These are phyloP conservation scores for Rhizophagus prolifer DNA, from an alignment of 192 early-diverging fungal species.

Conservation along the genomic window DNA sequence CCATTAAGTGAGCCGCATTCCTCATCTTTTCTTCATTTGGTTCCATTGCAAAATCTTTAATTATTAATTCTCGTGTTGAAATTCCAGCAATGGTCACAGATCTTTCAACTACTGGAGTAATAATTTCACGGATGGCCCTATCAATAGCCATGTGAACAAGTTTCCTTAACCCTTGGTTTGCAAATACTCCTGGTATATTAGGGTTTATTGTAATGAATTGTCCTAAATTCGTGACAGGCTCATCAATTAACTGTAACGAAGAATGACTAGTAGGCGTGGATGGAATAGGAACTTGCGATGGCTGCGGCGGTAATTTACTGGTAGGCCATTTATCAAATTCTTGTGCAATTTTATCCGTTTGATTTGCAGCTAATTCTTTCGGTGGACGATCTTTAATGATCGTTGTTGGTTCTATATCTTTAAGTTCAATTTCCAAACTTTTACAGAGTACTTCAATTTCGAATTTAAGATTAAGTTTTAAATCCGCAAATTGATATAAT, in stretches of 20 bases:
- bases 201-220: constrained; percentile 79
- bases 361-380: constrained; percentile 37
- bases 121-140: constrained; percentile 84
- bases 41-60: constrained; percentile 96
- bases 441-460: constrained; percentile 99
- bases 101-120: constrained; percentile 87
- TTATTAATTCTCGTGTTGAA: constrained; percentile 86
- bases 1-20: constrained; percentile 94
- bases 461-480: constrained; percentile 96
- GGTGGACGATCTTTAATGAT: constrained; percentile 65
- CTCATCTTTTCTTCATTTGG: constrained; percentile 92
- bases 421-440: constrained; percentile 79
- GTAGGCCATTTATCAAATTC: constrained; percentile 44
- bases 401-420: constrained; percentile 67
- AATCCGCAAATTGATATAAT: constrained; percentile 87
- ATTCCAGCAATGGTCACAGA: constrained; percentile 91
- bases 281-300: neutral
- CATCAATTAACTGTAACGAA: neutral
- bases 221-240: constrained; percentile 44
- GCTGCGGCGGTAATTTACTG: constrained; percentile 16
- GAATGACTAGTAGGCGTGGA: neutral
- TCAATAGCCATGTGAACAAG: constrained; percentile 88
- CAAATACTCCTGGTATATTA: constrained; percentile 69
- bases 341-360: constrained; percentile 32
- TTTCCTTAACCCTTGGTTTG: constrained; percentile 79